A percentile compares a stretch with the other conserved stretches of the same genome.
phyloP scores from a whole-genome alignment of 345 rosid species.

The Mercurialis annua region DNA sequence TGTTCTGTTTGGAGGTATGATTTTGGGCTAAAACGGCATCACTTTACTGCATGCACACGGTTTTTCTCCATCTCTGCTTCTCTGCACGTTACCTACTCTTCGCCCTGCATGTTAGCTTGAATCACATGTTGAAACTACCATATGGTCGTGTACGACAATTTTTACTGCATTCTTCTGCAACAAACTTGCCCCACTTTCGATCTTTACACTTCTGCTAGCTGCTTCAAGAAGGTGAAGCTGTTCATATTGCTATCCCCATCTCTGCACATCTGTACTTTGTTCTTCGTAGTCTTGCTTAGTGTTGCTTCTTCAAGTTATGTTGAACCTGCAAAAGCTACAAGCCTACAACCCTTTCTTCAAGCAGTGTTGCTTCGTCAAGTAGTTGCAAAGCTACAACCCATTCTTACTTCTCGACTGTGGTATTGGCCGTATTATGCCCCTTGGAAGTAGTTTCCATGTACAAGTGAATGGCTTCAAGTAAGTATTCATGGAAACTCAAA shows the following conservation, averaged over 20 bases:
- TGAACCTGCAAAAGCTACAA: slow-evolving; percentile 19
- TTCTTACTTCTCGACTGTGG: not conserved
- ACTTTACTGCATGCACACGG: slow-evolving; percentile 56
- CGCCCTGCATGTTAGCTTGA: slow-evolving; percentile 40
- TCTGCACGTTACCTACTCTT: slow-evolving; percentile 38
- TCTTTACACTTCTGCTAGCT: slow-evolving; percentile 20
- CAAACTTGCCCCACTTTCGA: slow-evolving; percentile 24
- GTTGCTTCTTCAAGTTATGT: slow-evolving; percentile 10
- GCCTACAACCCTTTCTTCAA: slow-evolving; percentile 1
- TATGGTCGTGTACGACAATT: slow-evolving; percentile 19
- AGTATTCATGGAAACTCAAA: not conserved
- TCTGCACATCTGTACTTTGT: slow-evolving; percentile 24
- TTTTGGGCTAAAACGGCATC: slow-evolving; percentile 47
- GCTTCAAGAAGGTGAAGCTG: slow-evolving; percentile 29
- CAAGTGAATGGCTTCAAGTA: not conserved
- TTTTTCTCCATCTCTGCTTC: slow-evolving; percentile 48
- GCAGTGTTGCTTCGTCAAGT: slow-evolving; percentile 9
- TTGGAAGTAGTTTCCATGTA: not conserved
- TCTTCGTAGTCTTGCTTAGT: slow-evolving; percentile 14
- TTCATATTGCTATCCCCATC: slow-evolving; percentile 9
- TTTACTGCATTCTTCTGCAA: slow-evolving; percentile 30
- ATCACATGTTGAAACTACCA: slow-evolving; percentile 28
- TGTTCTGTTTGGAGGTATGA: slow-evolving; percentile 69
- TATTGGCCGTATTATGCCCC: not conserved
- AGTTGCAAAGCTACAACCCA: slow-evolving; percentile 12